Conservation (phyloP, 345 rosid species). For the Melaleuca alternifolia region DNA sequence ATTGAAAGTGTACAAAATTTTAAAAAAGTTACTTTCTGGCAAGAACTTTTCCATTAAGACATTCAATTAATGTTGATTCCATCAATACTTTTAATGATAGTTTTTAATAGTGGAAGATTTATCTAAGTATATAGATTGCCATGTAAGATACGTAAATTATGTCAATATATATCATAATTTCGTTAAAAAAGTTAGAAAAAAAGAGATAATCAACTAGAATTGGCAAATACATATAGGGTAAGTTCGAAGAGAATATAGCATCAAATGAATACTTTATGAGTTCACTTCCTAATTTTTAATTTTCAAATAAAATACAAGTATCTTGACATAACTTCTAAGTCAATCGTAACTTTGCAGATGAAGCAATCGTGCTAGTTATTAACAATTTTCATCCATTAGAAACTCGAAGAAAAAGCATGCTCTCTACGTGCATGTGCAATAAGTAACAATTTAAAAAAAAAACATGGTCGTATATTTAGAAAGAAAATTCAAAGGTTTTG, state of each 20-base stretch:
- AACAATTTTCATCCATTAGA: neutral
- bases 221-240: neutral
- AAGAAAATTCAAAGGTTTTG: neutral
- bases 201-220: neutral
- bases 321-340: neutral
- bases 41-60: neutral
- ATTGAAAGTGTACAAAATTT: neutral
- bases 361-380: neutral
- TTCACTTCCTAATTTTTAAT: neutral
- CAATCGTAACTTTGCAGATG: fast-evolving
- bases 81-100: neutral
- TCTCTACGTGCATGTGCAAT: neutral
- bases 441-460: neutral
- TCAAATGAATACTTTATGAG: neutral
- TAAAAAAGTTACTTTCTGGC: neutral
- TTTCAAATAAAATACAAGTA: neutral
- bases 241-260: neutral
- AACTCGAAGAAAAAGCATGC: neutral
- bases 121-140: neutral
- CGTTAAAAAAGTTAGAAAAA: neutral
- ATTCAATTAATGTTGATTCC: neutral
- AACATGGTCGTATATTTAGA: neutral
- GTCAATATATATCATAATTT: neutral
- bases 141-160: neutral
- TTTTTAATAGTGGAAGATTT: fast-evolving